These are phyloP conservation scores for Phyllosticta paracitricarpa DNA, from an alignment of 2,329 filamentous ascomycete species.

Conservation along the genomic window DNA sequence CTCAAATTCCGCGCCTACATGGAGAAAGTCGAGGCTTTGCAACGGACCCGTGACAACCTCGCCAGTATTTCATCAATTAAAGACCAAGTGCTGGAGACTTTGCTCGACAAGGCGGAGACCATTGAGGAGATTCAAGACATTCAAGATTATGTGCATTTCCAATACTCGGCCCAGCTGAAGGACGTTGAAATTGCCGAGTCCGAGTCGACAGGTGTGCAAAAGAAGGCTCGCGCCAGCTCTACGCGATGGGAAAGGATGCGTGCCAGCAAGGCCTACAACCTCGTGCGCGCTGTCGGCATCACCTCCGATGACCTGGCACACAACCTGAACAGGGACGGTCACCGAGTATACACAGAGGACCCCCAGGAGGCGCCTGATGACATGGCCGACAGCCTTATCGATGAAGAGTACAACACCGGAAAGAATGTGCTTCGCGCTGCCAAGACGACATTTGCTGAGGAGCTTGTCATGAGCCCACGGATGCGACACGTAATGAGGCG, in stretches of 20 bases:
- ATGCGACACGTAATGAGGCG: conserved; percentile 80
- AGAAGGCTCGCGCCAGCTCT: conserved; percentile 72
- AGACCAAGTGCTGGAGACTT: conserved; percentile 69
- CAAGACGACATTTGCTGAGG: conserved; percentile 82
- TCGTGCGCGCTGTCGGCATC: conserved; percentile 86
- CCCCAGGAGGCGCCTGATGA: conserved; percentile 70
- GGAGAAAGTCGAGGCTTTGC: conserved; percentile 81
- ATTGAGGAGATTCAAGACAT: conserved; percentile 96
- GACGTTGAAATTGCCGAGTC: conserved; percentile 59
- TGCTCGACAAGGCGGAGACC: conserved; percentile 68
- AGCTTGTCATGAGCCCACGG: conserved; percentile 76
- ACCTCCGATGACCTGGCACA: conserved; percentile 78
- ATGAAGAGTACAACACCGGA: conserved; percentile 63
- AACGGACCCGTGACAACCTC: conserved; percentile 67
- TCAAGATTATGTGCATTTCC: conserved; percentile 93
- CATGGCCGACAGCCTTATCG: conserved; percentile 68
- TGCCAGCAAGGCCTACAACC: conserved; percentile 64
- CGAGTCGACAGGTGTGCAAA: conserved; percentile 57
- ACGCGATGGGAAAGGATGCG: conserved; percentile 77
- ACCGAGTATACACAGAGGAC: conserved; percentile 77
- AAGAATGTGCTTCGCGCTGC: conserved; percentile 68
- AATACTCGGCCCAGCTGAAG: conserved; percentile 74
- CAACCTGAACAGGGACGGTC: conserved; percentile 70
- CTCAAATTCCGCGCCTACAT: conserved; percentile 89
- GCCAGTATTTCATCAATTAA: conserved; percentile 47